These are phyloP conservation scores for Fusarium sp. DNA, from an alignment of 2,329 filamentous ascomycete genomes.

Conservation along the genomic window DNA sequence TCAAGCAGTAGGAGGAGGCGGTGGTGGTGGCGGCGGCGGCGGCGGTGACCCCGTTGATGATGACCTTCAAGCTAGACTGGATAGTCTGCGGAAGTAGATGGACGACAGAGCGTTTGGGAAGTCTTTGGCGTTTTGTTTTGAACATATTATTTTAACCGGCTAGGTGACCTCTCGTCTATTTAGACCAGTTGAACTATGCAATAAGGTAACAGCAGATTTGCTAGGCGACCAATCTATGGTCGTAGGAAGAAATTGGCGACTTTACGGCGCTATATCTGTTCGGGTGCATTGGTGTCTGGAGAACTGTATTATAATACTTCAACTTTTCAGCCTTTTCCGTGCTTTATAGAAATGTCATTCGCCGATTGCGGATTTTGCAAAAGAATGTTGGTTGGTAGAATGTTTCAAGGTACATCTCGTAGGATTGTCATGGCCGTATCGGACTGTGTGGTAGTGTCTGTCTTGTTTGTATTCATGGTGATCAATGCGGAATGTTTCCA, in stretches of 20 bases:
- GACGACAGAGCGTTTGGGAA: not conserved
- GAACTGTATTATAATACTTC: slow-evolving; percentile 36
- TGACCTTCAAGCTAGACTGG: slow-evolving; percentile 91
- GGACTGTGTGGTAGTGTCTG: not conserved
- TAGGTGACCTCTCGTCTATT: not conserved
- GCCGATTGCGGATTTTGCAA: not conserved
- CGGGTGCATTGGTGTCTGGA: slow-evolving; percentile 44
- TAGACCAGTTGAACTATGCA: not conserved
- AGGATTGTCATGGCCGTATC: not conserved
- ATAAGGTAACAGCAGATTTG: not conserved
- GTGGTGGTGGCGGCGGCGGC: slow-evolving; percentile 61
- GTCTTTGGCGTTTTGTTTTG: not conserved
- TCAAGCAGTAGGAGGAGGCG: slow-evolving; percentile 78
- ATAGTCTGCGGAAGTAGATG: slow-evolving; percentile 76
- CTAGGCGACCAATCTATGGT: not conserved
- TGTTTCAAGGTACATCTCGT: not conserved
- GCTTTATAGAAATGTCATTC: slow-evolving; percentile 33
- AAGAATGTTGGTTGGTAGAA: not conserved
- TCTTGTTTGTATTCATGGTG: not conserved
- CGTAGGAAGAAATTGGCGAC: not conserved
- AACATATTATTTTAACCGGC: not conserved
- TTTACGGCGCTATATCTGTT: slow-evolving; percentile 35
- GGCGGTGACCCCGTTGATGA: slow-evolving; percentile 78
- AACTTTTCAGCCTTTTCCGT: slow-evolving; percentile 29
- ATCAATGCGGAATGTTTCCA: not conserved